These are phyloP conservation scores for Solanum gracilifrons DNA, from an alignment of 257 asterid genomes.

Conservation along the genomic window DNA sequence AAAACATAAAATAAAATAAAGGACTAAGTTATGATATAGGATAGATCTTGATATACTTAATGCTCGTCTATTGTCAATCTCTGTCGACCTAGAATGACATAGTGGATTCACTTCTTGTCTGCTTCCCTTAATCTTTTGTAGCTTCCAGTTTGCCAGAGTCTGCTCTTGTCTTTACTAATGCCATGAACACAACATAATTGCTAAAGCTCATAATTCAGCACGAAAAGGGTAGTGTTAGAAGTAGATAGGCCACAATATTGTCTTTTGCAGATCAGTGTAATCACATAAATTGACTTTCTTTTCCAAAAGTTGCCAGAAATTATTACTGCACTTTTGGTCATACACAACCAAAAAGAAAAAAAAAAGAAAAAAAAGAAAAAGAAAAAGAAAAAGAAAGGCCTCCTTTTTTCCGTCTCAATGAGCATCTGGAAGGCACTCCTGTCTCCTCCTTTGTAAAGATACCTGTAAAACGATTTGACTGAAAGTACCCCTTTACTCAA, in stretches of 20 bases:
- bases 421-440: not conserved
- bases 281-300: not conserved
- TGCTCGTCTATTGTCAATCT: not conserved
- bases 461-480: not conserved
- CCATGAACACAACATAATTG: not conserved
- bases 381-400: not conserved
- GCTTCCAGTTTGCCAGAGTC: not conserved
- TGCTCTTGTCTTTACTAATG: not conserved
- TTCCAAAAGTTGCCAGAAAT: not conserved
- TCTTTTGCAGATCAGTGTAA: not conserved
- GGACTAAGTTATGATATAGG: not conserved
- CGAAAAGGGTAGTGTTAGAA: not conserved
- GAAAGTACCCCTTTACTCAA: not conserved
- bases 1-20: not conserved
- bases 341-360: not conserved
- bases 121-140: not conserved
- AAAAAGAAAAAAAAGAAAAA: not conserved
- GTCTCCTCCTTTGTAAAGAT: not conserved
- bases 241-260: not conserved
- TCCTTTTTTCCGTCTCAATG: not conserved
- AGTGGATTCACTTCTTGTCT: not conserved
- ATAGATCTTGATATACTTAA: not conserved
- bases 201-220: not conserved
- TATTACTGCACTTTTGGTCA: not conserved
- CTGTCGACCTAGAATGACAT: not conserved